phyloP scores from a whole-genome alignment of 768 basidiomycete genomes.

The Xerocomellus chrysenteron region DNA sequence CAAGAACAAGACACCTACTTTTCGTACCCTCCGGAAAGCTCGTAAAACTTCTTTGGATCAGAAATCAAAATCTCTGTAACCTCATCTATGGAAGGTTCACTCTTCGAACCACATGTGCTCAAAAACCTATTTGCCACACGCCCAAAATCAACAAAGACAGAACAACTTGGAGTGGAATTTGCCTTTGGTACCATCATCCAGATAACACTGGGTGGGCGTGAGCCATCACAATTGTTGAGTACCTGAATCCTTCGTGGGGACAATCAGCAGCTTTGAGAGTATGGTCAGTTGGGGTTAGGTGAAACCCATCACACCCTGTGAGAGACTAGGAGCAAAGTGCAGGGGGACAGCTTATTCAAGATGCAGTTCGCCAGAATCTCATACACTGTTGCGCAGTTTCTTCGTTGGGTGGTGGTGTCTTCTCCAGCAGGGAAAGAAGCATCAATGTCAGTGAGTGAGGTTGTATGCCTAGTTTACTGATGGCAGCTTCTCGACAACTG shows the following conservation, averaged over 20 bases:
- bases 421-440: slow-evolving; percentile 58
- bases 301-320: slow-evolving; percentile 48
- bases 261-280: slow-evolving; percentile 60
- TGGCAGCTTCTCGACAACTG: slow-evolving; percentile 47
- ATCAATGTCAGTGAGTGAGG: slow-evolving; percentile 64
- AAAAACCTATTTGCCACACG: slow-evolving; percentile 79
- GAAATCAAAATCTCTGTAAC: slow-evolving; percentile 66
- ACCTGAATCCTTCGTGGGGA: slow-evolving; percentile 52
- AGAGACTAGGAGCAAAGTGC: background rate
- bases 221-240: slow-evolving; percentile 44
- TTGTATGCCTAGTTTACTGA: slow-evolving; percentile 63
- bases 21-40: slow-evolving; percentile 64
- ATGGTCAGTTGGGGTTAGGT: slow-evolving; percentile 49
- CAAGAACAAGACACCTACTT: slow-evolving; percentile 48
- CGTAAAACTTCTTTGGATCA: slow-evolving; percentile 70
- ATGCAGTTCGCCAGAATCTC: slow-evolving; percentile 62
- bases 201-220: slow-evolving; percentile 67
- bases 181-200: slow-evolving; percentile 50
- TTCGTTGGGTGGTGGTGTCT: slow-evolving; percentile 54
- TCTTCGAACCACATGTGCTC: slow-evolving; percentile 81
- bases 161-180: slow-evolving; percentile 81
- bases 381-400: slow-evolving; percentile 62
- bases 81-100: slow-evolving; percentile 84
- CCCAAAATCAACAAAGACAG: slow-evolving; percentile 87
- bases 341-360: slow-evolving; percentile 44